These are phyloP conservation scores for Aureobasidium pullulans DNA, from an alignment of 2,329 filamentous ascomycete genomes.

Conservation along the genomic window DNA sequence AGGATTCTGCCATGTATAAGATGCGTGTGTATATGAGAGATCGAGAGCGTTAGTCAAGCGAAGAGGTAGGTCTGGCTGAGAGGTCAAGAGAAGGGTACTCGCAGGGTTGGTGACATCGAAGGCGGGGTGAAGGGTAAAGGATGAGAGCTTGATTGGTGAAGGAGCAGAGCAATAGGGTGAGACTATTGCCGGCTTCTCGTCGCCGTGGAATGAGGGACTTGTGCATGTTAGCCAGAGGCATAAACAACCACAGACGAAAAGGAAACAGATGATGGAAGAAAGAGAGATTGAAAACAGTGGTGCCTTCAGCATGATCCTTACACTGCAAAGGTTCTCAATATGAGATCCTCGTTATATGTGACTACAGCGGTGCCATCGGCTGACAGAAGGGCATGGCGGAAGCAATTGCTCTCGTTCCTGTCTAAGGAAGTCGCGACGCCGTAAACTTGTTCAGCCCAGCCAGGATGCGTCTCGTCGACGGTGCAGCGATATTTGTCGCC, in stretches of 20 bases:
- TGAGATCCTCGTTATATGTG: conserved; percentile 45
- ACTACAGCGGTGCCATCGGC: conserved; percentile 52
- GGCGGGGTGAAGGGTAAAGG: conserved; percentile 49
- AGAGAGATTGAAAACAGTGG: neutral
- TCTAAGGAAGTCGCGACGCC: neutral
- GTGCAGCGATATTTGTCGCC: conserved; percentile 17
- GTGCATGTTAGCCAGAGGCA: conserved; percentile 37
- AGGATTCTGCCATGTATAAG: conserved; percentile 48
- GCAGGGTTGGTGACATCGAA: conserved; percentile 46
- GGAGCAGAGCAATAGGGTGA: neutral
- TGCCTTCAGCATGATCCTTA: neutral
- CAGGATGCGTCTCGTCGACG: conserved; percentile 10
- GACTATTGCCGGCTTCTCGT: neutral
- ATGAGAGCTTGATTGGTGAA: conserved; percentile 30
- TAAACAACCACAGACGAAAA: neutral
- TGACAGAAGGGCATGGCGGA: conserved; percentile 40
- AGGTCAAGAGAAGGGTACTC: conserved; percentile 45
- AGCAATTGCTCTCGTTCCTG: conserved; percentile 29
- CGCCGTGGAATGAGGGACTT: conserved; percentile 27
- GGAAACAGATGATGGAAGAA: neutral
- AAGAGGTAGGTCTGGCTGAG: conserved; percentile 49
- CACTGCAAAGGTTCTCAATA: conserved; percentile 48
- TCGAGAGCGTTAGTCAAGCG: conserved; percentile 48
- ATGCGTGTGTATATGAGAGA: conserved; percentile 36
- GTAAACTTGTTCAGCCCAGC: conserved; percentile 1